A percentile compares a stretch with the other conserved stretches of the same genome.
Evolutionary conservation across 805 yeast genomes (phyloP).

Genomic region (Saturnispora silvae): DNA sequence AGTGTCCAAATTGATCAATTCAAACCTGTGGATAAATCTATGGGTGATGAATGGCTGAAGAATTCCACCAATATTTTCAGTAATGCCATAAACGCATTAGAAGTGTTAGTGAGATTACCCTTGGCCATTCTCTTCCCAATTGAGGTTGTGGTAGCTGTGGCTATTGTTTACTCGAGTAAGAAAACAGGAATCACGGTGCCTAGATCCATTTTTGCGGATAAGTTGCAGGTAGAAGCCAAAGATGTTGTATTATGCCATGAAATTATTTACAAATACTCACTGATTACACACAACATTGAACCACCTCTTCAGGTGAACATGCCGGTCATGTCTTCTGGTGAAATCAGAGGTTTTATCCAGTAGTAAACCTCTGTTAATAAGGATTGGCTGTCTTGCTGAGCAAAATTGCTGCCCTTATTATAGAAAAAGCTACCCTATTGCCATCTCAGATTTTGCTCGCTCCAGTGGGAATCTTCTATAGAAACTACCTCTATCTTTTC

Average conservation of each 20-base stretch:
- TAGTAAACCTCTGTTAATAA: too few relatives aligned
- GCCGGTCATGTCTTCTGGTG: constrained; percentile 10
- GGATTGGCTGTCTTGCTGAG: too few relatives aligned
- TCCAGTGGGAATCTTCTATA: too few relatives aligned
- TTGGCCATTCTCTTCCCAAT: constrained; percentile 18
- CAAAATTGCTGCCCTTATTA: too few relatives aligned
- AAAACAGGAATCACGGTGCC: constrained; percentile 16
- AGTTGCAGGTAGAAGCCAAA: constrained; percentile 12
- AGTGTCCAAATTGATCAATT: constrained; percentile 12
- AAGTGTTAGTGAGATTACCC: constrained; percentile 22
- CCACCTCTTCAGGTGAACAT: constrained; percentile 18
- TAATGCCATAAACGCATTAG: constrained; percentile 21
- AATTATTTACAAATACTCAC: constrained; percentile 15
- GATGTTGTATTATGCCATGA: constrained; percentile 20
- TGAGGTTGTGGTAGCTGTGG: constrained; percentile 17
- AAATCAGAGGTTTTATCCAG: constrained; percentile 1
- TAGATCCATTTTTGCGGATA: constrained; percentile 8
- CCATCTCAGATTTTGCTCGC: too few relatives aligned
- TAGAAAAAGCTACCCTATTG: too few relatives aligned
- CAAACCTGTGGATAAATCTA: constrained; percentile 5
- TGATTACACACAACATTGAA: constrained; percentile 14
- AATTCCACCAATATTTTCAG: constrained; percentile 14
- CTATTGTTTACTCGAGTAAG: constrained; percentile 19
- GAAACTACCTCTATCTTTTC: too few relatives aligned
- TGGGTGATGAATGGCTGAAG: constrained; percentile 13